These are phyloP conservation scores for Bjerkandera adusta DNA, from an alignment of 1,284 basidiomycete genomes.

Conservation along the genomic window DNA sequence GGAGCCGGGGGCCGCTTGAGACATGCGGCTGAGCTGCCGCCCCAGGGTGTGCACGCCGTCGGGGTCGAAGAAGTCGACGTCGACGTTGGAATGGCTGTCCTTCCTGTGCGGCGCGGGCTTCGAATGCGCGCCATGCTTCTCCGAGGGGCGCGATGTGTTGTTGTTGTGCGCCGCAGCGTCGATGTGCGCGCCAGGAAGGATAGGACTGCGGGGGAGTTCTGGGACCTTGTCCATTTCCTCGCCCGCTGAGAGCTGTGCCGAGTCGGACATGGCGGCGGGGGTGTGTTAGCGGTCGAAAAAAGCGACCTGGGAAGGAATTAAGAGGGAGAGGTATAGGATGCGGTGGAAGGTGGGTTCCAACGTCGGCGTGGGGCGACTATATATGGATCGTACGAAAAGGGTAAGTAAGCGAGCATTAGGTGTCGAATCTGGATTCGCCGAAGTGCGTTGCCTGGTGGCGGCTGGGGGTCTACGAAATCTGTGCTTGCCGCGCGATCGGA, in stretches of 20 bases:
- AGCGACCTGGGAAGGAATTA: background rate
- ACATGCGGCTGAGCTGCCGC: constrained; percentile 4
- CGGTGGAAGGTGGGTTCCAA: background rate
- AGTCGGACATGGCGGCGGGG: constrained; percentile 19
- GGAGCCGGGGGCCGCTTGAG: background rate
- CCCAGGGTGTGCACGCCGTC: constrained; percentile 3
- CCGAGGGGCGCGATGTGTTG: background rate
- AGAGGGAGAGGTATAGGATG: background rate
- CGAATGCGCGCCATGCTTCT: background rate
- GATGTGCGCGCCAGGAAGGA: constrained; percentile 19
- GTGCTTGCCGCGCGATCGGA: too few species aligned
- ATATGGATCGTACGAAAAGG: too few species aligned
- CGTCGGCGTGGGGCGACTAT: too few species aligned
- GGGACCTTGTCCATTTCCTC: constrained; percentile 22
- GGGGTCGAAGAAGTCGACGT: constrained; percentile 4
- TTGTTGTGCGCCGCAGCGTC: constrained; percentile 19
- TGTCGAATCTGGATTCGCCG: too few species aligned
- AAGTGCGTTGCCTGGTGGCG: too few species aligned
- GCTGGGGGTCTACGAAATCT: too few species aligned
- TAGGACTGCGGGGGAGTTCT: constrained; percentile 21
- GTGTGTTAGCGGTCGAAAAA: constrained; percentile 1
- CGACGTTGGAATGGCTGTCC: constrained; percentile 3
- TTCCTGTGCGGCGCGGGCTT: background rate
- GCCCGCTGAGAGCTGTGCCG: constrained; percentile 20
- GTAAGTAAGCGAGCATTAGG: too few species aligned